Evolutionary conservation across 2,329 filamentous ascomycete species (phyloP), one percentile per base, ranked within the genome.

Genomic region (Talaromyces sp.): DNA sequence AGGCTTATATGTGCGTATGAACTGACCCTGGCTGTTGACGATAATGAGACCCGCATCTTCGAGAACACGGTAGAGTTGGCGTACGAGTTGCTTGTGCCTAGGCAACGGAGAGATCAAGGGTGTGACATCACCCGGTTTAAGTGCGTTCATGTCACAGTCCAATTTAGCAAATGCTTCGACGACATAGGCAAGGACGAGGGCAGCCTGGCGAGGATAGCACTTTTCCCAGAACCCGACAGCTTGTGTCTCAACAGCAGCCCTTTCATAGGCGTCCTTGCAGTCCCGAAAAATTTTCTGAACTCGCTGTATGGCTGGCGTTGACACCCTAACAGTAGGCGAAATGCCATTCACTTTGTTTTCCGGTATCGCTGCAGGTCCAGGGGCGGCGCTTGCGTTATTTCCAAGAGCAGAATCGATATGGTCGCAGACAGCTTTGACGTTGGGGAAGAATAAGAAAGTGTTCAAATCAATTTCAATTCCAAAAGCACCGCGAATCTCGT

Each of bases 51-150:
- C 43, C 75, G 75, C 58, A 53, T 73, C 65, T 34, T 69, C 73
- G 1, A 81, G 69, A 22, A 79, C 68, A 11, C 67, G 61, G 65
- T 79, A 79, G 1, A 80, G 67, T 51, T 73, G 76, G 0, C 73
- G 67, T 13, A 76, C 69, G 7, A 80, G 65, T 15, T 70, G 70
- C 1, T 66, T 38, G 63, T 79, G 77, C 51, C 74, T 60, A 49
- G 63, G 56, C 34, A 51, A 40, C 13, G 51, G 17, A 10, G 54
- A 11, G 29, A 65, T 45, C 17, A n/a, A 31, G 13, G 56, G 31
- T n/a, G 43, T 19, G 17, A 49, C 34, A 29, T 65, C 54, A 34
- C 63, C 56, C 17, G 19, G 22, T 53, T 59, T 19, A n/a, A 65
- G 54, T 13, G 22, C 15, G 15, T 34, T 17, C 63, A 65, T 60